Evolutionary conservation across 2,329 filamentous ascomycete species (phyloP), one percentile per base, ranked within the genome.

Genomic region (Fusarium veterinarium): DNA sequence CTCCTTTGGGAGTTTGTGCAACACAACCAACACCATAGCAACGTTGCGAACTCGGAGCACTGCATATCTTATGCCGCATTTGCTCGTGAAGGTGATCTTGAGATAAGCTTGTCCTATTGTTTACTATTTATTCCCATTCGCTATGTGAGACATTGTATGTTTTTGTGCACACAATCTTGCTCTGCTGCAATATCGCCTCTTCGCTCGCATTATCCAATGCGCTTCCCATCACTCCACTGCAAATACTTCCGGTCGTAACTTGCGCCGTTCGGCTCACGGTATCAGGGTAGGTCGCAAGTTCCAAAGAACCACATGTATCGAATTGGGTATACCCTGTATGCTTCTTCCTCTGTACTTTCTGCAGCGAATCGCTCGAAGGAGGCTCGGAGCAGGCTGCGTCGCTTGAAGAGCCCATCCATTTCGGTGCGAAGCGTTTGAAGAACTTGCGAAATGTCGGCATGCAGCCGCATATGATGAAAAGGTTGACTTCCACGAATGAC

Each of bases 361-460:
- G 64, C 4, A 62, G 13, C 1, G 56, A 58, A 8, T 31, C 28
- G 3, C 62, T 45, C 0, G 59, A 49, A 3, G 41, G 30, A 3
- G 52, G 52, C 13, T 69, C 62, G 2, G 30, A 64, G 8, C 7
- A 12, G 2, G 9, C 23, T 2, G 83, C 91, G 91, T 41, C 85
- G 88, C 64, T 89, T 84, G 33, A 92, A 86, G 16, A 86, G 87
- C 81, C 91, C 90, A 79, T 91, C 89, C 82, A 91, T 90, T 3
- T 89, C 88, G 2, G 89, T 88, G 51, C 86, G 81, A 90, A 80
- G 23, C 87, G 85, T 64, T 87, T 80, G 23, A 92, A 83, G 8
- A 86, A 88, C 88, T 82, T 92, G 88, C 72, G 69, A 4, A 75
- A 60, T 0, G 67, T 75, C 0, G 72, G 72, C 69, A 75, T 71